Base-by-base conservation (phyloP, 352 stramenopile species). In the Phytophthora uliginosa region DNA sequence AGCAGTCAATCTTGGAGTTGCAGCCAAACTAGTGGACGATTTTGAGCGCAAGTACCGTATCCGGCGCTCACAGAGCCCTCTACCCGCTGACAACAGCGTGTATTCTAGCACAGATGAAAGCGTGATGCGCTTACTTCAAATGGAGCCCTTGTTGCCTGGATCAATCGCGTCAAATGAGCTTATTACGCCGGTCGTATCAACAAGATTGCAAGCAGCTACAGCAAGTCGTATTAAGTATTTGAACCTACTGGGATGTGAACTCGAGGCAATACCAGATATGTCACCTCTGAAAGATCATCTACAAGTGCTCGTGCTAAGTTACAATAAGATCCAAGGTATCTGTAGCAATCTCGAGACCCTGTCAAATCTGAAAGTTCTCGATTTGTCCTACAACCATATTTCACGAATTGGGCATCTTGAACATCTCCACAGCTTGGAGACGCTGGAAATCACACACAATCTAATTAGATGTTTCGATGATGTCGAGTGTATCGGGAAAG, bases 311-410 rank as follows among this genome's bases (percentile, higher is more conserved):
- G 76, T 95, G 1, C 59, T 96, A 4, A 92, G 83, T 31, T 90
- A 94, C 70, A 96, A 96, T 56, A 78, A 80, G 40, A 86, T 96
- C 24, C 72, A 83, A 59, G 55, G 22, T 17, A 78, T 89, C 0
- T 72, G 80, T 20, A 15, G 58, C 3, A 78, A 71, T 3, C 56
- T 96, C 1, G 48, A 57, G 0, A 54, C 47, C 4, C 61, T 96
- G 1, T 57, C 47, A 8, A 84, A 78, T 34, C 72, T 95, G 2
- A 73, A 62, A 2, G 52, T 42, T 18, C 73, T 97, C 10, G 89
- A 97, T 20, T 63, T 97, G 5, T 91, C 86, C 2, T 89, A 82
- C 61, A 97, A 97, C 55, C 77, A 83, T 1, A 66, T 97, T 7
- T 8, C 59, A 1, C 64, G 61, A 17, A 59, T 96, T 1, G 82